Base-by-base conservation (phyloP, 2,329 filamentous ascomycete genomes). In the Bipolaris bicolor region DNA sequence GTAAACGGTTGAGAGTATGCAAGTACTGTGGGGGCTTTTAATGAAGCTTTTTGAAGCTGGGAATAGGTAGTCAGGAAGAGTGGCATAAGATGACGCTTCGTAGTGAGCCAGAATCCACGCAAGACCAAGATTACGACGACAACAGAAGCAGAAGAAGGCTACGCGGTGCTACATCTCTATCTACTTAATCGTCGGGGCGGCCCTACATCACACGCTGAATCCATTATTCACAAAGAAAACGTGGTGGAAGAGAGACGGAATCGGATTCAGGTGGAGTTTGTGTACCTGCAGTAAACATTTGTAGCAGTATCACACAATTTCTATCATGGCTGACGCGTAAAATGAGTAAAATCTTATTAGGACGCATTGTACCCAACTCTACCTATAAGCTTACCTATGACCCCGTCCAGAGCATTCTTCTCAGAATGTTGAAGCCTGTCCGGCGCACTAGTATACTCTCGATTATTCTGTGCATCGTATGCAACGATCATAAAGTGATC, bases 401-500 rank as follows among this genome's bases (percentile, higher is more conserved):
- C 3, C 11, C 1, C 11, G 31, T 15, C 15, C 10, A 11, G 31
- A 34, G 31, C 31, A 34, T 34, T 34, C 31, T 34, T 34, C 31
- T 34, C 31, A 15, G 3, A 34, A 1, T 34, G 11, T 44, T 18
- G 7, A n/a, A 49, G 36, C 33, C 16, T 48, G 3, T 34, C 18
- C 15, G n/a, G 20, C 26, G 49, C 43, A 22, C 40, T 33, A 31
- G 22, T 36, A 44, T 54, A 57, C 13, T 44, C 49, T 49, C 18
- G 24, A 34, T 48, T 24, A 10, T 57, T 53, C 37, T 18, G 41
- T 40, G 39, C 55, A 48, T 48, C n/a, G 15, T 49, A 70, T 39
- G 69, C 70, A 11, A 71, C 65, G n/a, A 71, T 69, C 34, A 57
- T 52, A 5, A 62, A 64, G 49, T 70, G 62, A 48, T 70, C 62